A percentile compares a stretch with the other conserved stretches of the same genome.
Conservation (phyloP, 2,329 filamentous ascomycete genomes). For the Aspergillus costaricaensis region DNA sequence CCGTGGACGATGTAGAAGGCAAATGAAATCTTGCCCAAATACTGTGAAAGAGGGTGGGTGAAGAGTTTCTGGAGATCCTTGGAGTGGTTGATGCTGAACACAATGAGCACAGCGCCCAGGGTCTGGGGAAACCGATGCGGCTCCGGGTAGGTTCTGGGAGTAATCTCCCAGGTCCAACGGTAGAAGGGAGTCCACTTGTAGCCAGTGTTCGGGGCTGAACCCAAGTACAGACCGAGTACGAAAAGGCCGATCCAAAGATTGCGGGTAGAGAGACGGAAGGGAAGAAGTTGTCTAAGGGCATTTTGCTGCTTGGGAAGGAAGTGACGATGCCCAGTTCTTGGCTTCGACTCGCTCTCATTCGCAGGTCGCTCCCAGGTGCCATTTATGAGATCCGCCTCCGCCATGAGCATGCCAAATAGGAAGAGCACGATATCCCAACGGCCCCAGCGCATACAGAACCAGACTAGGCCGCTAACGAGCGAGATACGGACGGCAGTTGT, state of each 20-base stretch:
- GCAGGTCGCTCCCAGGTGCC: constrained; percentile 37
- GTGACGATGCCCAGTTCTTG: constrained; percentile 17
- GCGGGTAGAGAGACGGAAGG: constrained; percentile 28
- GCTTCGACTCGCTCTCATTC: constrained; percentile 25
- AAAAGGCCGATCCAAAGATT: constrained; percentile 43
- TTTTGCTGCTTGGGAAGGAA: constrained; percentile 14
- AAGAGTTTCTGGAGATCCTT: constrained; percentile 45
- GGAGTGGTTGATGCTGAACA: constrained; percentile 46
- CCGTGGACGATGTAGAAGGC: constrained; percentile 52
- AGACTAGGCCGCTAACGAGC: constrained; percentile 35
- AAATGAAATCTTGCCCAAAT: constrained; percentile 51
- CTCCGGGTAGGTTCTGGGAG: constrained; percentile 44
- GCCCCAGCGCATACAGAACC: constrained; percentile 46
- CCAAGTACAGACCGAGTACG: constrained; percentile 44
- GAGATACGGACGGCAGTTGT: constrained; percentile 35
- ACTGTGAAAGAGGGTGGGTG: constrained; percentile 44
- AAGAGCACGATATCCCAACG: constrained; percentile 49
- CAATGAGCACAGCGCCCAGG: constrained; percentile 45
- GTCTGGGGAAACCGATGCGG: constrained; percentile 49
- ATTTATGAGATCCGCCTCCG: constrained; percentile 46
- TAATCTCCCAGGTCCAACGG: constrained; percentile 41
- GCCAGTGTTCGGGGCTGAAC: constrained; percentile 44
- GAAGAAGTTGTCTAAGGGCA: constrained; percentile 1
- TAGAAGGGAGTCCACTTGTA: constrained; percentile 47
- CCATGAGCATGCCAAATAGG: constrained; percentile 46